Evolutionary conservation across 768 basidiomycete genomes (phyloP).

Genomic region (Rhodotorula kratochvilovae): DNA sequence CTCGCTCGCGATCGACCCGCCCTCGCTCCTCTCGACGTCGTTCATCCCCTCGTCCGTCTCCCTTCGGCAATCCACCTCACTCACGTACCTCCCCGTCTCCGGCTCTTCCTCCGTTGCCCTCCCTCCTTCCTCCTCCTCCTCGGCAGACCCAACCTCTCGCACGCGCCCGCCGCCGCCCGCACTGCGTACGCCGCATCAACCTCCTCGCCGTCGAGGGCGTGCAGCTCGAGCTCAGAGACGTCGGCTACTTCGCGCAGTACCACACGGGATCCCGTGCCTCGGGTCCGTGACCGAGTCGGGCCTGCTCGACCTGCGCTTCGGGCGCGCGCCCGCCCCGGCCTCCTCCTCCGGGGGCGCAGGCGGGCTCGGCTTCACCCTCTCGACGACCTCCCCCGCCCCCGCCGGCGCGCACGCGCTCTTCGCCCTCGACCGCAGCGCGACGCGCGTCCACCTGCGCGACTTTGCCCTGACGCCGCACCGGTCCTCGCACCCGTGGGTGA

Average conservation of each 20-base stretch:
- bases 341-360: not conserved
- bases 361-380: not conserved
- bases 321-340: not conserved
- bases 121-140: not conserved
- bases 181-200: slow-evolving; percentile 2
- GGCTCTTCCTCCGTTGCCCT: slow-evolving; percentile 7
- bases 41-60: slow-evolving; percentile 23
- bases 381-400: not conserved
- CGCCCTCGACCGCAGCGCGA: not conserved
- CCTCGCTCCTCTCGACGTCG: slow-evolving; percentile 24
- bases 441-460: not conserved
- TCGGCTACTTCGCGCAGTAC: slow-evolving; percentile 29
- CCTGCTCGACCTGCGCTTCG: slow-evolving; percentile 33
- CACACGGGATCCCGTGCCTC: slow-evolving; percentile 15
- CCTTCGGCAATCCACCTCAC: slow-evolving; percentile 6
- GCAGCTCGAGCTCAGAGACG: slow-evolving; percentile 12
- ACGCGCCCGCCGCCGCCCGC: not conserved
- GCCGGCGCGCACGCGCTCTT: slow-evolving; percentile 1
- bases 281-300: slow-evolving; percentile 17
- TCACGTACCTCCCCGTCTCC: slow-evolving; percentile 20
- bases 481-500: slow-evolving; percentile 11
- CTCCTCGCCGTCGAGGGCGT: slow-evolving; percentile 11
- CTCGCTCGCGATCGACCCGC: slow-evolving; percentile 29
- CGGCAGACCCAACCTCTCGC: not conserved
- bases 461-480: slow-evolving; percentile 21